phyloP scores from a whole-genome alignment of 2,329 filamentous ascomycete species.

The Onygenales sp. region DNA sequence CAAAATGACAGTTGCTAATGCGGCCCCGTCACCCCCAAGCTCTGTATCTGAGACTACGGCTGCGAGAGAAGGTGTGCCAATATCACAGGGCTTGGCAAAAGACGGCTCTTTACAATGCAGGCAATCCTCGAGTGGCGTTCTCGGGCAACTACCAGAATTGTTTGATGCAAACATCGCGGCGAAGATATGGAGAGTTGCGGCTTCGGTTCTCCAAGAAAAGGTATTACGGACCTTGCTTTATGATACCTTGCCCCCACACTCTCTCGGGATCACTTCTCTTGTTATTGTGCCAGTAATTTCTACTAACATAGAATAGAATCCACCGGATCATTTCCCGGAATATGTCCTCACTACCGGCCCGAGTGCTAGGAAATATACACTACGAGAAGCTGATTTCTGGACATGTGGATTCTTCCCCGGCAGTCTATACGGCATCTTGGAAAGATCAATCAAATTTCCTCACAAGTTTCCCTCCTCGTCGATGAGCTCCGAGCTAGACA shows the following conservation, averaged over 20 bases:
- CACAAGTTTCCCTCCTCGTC: neutral
- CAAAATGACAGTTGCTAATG: no score
- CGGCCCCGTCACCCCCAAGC: no score
- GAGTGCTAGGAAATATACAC: slow-evolving; percentile 6
- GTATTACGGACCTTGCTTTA: neutral
- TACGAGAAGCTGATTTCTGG: slow-evolving; percentile 10
- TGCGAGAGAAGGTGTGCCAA: no score
- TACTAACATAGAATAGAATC: slow-evolving; percentile 7
- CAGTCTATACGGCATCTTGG: slow-evolving; percentile 5
- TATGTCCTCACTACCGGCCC: slow-evolving; percentile 6
- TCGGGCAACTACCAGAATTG: neutral
- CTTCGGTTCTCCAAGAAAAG: neutral
- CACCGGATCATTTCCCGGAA: slow-evolving; percentile 4
- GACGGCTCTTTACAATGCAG: neutral
- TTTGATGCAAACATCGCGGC: slow-evolving; percentile 1
- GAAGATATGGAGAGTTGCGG: slow-evolving; percentile 2
- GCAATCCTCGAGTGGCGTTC: neutral
- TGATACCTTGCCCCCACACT: no score
- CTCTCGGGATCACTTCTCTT: neutral
- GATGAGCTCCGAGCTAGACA: neutral
- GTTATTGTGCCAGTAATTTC: neutral
- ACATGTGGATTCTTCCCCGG: slow-evolving; percentile 13
- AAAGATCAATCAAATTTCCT: slow-evolving; percentile 5
- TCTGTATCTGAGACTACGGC: no score
- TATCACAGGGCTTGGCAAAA: no score